These are phyloP conservation scores for Mortierella sp. DNA, from an alignment of 371 early-diverging fungal species.

Conservation along the genomic window DNA sequence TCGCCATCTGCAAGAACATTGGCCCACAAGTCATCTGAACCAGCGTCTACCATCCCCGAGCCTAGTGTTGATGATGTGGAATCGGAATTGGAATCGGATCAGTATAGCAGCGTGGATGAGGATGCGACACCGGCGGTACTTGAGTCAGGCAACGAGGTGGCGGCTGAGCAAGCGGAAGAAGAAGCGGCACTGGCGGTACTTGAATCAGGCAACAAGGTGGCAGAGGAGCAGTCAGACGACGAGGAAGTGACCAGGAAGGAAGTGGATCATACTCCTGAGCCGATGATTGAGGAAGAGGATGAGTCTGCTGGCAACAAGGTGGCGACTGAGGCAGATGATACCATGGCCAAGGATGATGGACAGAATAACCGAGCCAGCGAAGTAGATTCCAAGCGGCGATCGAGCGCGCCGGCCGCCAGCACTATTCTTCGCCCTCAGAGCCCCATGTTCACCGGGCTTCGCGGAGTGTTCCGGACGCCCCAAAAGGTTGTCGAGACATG, in stretches of 20 bases:
- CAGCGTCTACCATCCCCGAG: background rate
- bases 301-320: background rate
- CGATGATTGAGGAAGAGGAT: background rate
- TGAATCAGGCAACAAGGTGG: background rate
- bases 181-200: background rate
- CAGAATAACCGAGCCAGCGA: too few relatives aligned
- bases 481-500: constrained; percentile 32
- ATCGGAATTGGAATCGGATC: background rate
- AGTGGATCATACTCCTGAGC: background rate
- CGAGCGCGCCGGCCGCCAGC: constrained; percentile 23
- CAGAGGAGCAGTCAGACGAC: background rate
- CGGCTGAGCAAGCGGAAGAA: background rate
- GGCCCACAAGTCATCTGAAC: background rate
- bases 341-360: background rate
- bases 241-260: background rate
- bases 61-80: background rate
- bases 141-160: background rate
- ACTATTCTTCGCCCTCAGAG: constrained; percentile 8
- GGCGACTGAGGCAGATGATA: background rate
- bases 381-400: constrained; percentile 5
- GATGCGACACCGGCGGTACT: background rate
- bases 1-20: constrained; percentile 3
- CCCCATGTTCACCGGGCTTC: constrained; percentile 30
- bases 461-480: constrained; percentile 35
- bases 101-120: background rate